These are phyloP conservation scores for Ettlia oleoabundans DNA, from an alignment of 139 green algal genomes.

Conservation along the genomic window DNA sequence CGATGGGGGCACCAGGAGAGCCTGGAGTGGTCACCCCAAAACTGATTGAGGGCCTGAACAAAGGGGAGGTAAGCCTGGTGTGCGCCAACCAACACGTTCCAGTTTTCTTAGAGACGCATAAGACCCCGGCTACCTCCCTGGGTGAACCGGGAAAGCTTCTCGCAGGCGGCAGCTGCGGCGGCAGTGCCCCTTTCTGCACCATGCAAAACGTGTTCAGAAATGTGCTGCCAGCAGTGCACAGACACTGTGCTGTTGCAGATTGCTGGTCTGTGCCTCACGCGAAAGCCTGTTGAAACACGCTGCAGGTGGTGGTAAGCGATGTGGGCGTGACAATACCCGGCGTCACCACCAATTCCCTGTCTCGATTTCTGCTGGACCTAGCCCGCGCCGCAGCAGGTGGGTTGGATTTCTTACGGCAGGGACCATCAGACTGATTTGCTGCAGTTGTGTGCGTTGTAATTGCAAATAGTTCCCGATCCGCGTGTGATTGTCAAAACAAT, in stretches of 20 bases:
- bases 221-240: not conserved
- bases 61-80: constrained; percentile 7
- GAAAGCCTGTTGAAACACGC: no score
- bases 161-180: no score
- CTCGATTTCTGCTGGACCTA: constrained; percentile 49
- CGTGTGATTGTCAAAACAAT: not conserved
- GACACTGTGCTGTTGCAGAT: not conserved
- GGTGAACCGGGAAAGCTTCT: no score
- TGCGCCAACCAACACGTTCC: not conserved
- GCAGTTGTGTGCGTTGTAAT: not conserved
- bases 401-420: not conserved
- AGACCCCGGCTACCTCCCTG: no score
- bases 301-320: constrained; percentile 53
- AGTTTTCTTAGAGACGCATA: no score
- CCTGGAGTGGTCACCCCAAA: not conserved
- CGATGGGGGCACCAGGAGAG: not conserved
- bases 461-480: no score
- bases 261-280: no score
- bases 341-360: constrained; percentile 23
- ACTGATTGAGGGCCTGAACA: constrained; percentile 16
- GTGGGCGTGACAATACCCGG: constrained; percentile 48
- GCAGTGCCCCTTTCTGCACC: no score
- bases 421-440: no score
- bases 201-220: no score
- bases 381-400: constrained; percentile 10